These are phyloP conservation scores for Xylaria longipes DNA, from an alignment of 495 filamentous ascomycete genomes.

Conservation along the genomic window DNA sequence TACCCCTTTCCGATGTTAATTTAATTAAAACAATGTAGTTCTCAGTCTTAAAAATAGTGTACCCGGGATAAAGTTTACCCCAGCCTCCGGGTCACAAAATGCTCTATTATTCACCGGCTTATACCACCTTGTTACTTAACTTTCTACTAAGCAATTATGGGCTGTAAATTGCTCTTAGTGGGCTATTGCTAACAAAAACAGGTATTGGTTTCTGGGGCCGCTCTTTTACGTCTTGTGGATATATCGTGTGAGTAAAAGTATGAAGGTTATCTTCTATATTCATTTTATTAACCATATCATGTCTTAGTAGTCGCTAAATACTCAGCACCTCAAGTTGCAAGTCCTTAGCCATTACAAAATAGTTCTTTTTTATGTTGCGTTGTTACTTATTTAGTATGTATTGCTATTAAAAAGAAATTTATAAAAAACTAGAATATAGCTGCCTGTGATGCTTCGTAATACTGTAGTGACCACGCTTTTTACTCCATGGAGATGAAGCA, in stretches of 20 bases:
- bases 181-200: background rate
- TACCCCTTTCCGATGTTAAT: background rate
- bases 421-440: background rate
- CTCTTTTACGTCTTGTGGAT: background rate
- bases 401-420: background rate
- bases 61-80: background rate
- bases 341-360: background rate
- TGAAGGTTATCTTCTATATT: too few relatives aligned
- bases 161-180: background rate
- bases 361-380: background rate
- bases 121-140: background rate
- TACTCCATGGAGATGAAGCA: too few relatives aligned
- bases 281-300: too few relatives aligned
- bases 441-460: too few relatives aligned
- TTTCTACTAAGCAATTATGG: background rate
- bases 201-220: background rate
- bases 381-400: background rate
- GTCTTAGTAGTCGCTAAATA: background rate
- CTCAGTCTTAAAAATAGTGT: background rate
- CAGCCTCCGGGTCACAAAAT: too few relatives aligned
- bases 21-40: background rate
- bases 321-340: background rate
- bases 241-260: background rate
- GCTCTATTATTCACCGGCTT: background rate
- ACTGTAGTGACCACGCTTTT: too few relatives aligned